A percentile compares a stretch with the other conserved stretches of the same genome.
Conservation (phyloP, 805 yeast species). For the Saccharomycopsis selenospora region DNA sequence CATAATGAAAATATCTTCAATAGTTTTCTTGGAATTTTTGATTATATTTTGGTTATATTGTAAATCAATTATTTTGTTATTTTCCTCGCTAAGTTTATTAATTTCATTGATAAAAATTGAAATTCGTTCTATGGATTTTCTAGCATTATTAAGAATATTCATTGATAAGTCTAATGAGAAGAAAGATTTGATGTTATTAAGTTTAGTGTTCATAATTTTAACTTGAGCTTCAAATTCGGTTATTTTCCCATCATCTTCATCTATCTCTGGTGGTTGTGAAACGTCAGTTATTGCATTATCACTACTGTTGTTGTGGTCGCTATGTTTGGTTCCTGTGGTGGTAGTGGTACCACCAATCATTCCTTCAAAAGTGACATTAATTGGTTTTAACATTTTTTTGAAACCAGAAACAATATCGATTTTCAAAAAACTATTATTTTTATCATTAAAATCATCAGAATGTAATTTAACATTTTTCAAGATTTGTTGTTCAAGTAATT, state of each 20-base stretch:
- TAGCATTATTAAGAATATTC: constrained; percentile 61
- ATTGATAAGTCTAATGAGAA: constrained; percentile 78
- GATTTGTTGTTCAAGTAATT: constrained; percentile 34
- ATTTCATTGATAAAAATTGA: constrained; percentile 33
- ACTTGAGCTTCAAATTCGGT: constrained; percentile 76
- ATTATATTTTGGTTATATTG: constrained; percentile 26
- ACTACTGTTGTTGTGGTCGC: constrained; percentile 25
- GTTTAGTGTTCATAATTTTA: constrained; percentile 65
- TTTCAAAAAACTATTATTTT: constrained; percentile 27
- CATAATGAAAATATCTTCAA: constrained; percentile 61
- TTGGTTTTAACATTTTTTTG: constrained; percentile 45
- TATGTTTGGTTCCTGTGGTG: constrained; percentile 28
- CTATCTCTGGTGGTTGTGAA: constrained; percentile 28
- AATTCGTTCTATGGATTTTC: constrained; percentile 53
- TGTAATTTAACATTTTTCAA: constrained; percentile 25
- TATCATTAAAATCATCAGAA: constrained; percentile 29
- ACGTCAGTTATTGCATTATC: not conserved
- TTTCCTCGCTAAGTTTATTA: constrained; percentile 21
- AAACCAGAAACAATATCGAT: constrained; percentile 55
- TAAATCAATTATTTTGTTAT: constrained; percentile 29
- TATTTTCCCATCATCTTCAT: constrained; percentile 28
- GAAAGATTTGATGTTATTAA: constrained; percentile 67
- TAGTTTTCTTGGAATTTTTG: constrained; percentile 35
- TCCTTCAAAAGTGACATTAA: constrained; percentile 15
- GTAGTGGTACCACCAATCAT: constrained; percentile 5